Conservation (phyloP, 2,329 filamentous ascomycete species). For the Annulohypoxylon truncatum region DNA sequence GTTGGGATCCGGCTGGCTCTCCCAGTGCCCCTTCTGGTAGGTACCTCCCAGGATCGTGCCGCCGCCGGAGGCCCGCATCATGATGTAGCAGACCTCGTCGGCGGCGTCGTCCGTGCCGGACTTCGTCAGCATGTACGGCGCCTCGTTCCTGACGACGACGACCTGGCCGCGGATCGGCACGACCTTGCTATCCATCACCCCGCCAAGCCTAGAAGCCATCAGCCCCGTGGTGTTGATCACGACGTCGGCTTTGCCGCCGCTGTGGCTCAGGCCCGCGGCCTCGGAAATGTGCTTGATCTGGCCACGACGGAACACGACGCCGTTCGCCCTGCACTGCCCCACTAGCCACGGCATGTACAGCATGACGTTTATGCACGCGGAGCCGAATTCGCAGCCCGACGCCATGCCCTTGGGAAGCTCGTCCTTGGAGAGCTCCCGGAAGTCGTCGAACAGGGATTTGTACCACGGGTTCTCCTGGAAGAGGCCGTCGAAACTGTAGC, state of each 20-base stretch:
- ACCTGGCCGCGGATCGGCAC: constrained; percentile 85
- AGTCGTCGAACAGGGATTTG: constrained; percentile 77
- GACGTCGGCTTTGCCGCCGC: constrained; percentile 69
- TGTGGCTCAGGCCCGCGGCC: constrained; percentile 70
- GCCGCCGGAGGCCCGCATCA: constrained; percentile 83
- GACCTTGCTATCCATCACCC: constrained; percentile 80
- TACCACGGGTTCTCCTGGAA: constrained; percentile 79
- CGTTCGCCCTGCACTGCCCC: constrained; percentile 80
- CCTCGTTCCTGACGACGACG: constrained; percentile 83
- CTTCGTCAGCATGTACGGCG: constrained; percentile 73
- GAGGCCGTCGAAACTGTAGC: constrained; percentile 73
- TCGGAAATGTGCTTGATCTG: constrained; percentile 78
- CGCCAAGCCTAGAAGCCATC: constrained; percentile 78
- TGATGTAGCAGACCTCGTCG: constrained; percentile 81
- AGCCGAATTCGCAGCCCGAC: constrained; percentile 80
- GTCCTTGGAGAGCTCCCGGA: constrained; percentile 66
- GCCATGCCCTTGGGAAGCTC: constrained; percentile 74
- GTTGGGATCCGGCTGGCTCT: constrained; percentile 80
- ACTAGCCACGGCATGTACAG: constrained; percentile 89
- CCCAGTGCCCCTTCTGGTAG: constrained; percentile 83
- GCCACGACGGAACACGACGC: constrained; percentile 74
- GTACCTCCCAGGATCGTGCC: constrained; percentile 90
- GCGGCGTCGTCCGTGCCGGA: constrained; percentile 79
- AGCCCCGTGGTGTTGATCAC: constrained; percentile 90
- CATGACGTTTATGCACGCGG: constrained; percentile 90